A percentile compares a stretch with the other conserved stretches of the same genome.
Evolutionary conservation across 441 rosid genomes (phyloP).

Genomic region (Erodium moschatum): DNA sequence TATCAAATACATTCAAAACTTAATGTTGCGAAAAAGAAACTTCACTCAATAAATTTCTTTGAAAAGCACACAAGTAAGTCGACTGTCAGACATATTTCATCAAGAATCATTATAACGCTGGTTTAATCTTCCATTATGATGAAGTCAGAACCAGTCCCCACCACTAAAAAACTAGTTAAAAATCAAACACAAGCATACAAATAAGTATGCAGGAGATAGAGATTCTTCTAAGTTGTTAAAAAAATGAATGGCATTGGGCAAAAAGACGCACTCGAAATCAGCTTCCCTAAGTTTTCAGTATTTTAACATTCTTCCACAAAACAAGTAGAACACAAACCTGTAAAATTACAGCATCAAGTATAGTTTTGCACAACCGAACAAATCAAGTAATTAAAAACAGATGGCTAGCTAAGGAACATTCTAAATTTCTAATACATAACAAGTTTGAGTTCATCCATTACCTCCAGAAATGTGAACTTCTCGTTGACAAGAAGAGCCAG

Average conservation of each 20-base stretch:
- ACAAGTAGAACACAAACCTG: background rate
- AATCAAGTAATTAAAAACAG: background rate
- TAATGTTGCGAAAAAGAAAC: background rate
- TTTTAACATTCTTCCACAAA: background rate
- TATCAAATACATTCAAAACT: background rate
- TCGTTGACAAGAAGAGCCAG: slow-evolving; percentile 58
- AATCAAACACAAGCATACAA: too few relatives aligned
- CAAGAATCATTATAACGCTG: background rate
- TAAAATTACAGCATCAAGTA: background rate
- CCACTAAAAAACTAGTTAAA: background rate
- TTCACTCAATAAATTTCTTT: background rate
- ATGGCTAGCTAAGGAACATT: background rate
- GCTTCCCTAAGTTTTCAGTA: too few relatives aligned
- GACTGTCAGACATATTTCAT: background rate
- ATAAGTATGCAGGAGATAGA: too few relatives aligned
- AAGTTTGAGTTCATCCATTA: slow-evolving; percentile 10
- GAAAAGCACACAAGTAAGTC: background rate
- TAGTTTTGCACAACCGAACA: background rate
- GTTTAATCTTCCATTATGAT: too few relatives aligned
- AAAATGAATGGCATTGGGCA: too few relatives aligned
- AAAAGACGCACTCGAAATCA: too few relatives aligned
- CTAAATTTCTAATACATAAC: background rate
- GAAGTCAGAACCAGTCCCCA: too few relatives aligned
- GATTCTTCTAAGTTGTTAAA: too few relatives aligned
- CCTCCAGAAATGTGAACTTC: slow-evolving; percentile 72